phyloP scores from a whole-genome alignment of 208 protist species.

The Leishmania arabica region DNA sequence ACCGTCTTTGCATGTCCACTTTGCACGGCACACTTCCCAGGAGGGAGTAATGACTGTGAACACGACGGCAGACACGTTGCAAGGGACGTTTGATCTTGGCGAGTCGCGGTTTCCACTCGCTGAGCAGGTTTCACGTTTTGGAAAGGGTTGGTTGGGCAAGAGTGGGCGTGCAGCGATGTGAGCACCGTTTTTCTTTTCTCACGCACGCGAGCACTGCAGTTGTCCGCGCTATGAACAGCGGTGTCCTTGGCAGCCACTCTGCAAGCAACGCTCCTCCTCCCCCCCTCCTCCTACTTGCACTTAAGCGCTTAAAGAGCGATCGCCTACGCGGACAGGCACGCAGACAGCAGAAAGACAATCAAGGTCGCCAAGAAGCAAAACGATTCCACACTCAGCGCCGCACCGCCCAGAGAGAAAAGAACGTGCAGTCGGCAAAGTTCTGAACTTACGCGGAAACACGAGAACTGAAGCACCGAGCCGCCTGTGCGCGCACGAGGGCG shows the following conservation, averaged over 20 bases:
- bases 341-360: slow-evolving; percentile 3
- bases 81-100: neutral
- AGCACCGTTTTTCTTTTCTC: neutral
- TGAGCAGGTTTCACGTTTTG: neutral
- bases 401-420: neutral
- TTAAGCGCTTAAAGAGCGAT: neutral
- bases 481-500: neutral
- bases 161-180: neutral
- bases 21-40: neutral
- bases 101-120: neutral
- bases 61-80: neutral
- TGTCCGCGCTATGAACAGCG: neutral
- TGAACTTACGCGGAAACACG: neutral
- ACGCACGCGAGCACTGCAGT: neutral
- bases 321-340: neutral
- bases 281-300: neutral
- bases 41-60: neutral
- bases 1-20: neutral
- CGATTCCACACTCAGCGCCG: neutral
- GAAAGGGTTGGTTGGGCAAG: too few species aligned
- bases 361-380: neutral
- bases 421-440: neutral
- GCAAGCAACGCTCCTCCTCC: neutral
- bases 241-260: neutral
- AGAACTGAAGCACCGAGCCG: neutral